Evolutionary conservation across 169 alveolate genomes (phyloP), one percentile per base, ranked within the genome.

Genomic region (Cardiosporidium cionae): DNA sequence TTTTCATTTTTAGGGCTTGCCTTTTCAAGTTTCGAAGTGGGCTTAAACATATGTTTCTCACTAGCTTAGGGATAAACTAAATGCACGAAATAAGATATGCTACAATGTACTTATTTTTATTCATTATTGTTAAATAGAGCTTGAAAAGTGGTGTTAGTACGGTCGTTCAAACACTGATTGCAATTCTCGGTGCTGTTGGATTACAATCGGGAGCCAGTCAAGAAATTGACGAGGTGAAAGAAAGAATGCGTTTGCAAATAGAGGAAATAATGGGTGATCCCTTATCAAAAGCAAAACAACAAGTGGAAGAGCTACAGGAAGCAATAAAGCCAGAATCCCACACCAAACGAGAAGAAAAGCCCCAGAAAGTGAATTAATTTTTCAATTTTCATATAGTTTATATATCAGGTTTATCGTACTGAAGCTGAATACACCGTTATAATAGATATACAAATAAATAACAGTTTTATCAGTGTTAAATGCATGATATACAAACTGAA

Each of bases 121-220:
- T n/a, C n/a, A 52, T 65, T 37, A n/a, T 3, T 6, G 23, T 5
- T 22, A n/a, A 7, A 7, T 71, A 71, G 78, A 77, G 86, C 36
- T 58, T 80, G 80, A 80, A 80, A 68, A 80, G 81, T 68, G 88
- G 84, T 52, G 44, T 78, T 44, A 79, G 86, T 72, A 79, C 88
- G 3, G 86, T 85, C 4, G 88, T 82, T 32, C 88, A 82, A 67
- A 78, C 88, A 6, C 72, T 82, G 65, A 53, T 82, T 31, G 88
- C 88, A 28, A 74, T 82, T 36, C 81, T 82, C 25, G 88, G 88
- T 32, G 88, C 88, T 0, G 86, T 82, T 32, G 88, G 88, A 16
- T 36, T 82, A 27, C 88, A 82, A 52, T 73, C 86, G 7, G 85
- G 88, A 3, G 88, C 88, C 34, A 73, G 82, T 22, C 83, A 82